These are phyloP conservation scores for Candida glucosophila DNA, from an alignment of 1,139 yeast species.

Conservation along the genomic window DNA sequence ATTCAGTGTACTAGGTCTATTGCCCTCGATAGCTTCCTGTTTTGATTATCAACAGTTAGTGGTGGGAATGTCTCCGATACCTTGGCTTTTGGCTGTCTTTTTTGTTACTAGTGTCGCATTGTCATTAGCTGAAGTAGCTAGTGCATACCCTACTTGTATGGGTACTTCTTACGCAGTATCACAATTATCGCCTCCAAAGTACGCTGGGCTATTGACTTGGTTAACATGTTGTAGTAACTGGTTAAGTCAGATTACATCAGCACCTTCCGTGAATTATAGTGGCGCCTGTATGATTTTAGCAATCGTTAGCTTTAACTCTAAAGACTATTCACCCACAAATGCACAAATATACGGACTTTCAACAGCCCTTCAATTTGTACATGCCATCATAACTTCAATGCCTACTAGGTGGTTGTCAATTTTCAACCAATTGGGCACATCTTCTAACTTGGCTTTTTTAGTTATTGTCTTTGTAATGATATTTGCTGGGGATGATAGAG, in stretches of 20 bases:
- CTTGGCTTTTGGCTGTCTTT: constrained; percentile 43
- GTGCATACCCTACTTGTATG: constrained; percentile 37
- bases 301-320: constrained; percentile 28
- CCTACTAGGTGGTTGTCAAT: constrained; percentile 51
- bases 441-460: constrained; percentile 42
- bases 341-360: constrained; percentile 47
- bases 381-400: constrained; percentile 39
- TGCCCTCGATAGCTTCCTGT: constrained; percentile 62
- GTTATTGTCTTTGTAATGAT: constrained; percentile 49
- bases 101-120: constrained; percentile 44
- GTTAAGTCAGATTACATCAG: constrained; percentile 30
- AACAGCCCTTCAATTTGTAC: constrained; percentile 42
- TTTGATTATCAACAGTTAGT: constrained; percentile 45
- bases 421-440: constrained; percentile 46
- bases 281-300: constrained; percentile 57
- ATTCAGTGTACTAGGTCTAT: constrained; percentile 62
- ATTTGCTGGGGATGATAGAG: constrained; percentile 44
- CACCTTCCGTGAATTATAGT: constrained; percentile 59
- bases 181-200: constrained; percentile 46
- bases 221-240: constrained; percentile 51
- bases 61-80: constrained; percentile 46
- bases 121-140: constrained; percentile 39
- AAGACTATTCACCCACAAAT: constrained; percentile 30
- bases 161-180: constrained; percentile 43
- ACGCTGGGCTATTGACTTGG: constrained; percentile 50